Percentiles rank a stretch among this genome's conserved stretches.
Evolutionary conservation across 352 stramenopile species (phyloP).

Genomic region (Globisporangium orthogonon): DNA sequence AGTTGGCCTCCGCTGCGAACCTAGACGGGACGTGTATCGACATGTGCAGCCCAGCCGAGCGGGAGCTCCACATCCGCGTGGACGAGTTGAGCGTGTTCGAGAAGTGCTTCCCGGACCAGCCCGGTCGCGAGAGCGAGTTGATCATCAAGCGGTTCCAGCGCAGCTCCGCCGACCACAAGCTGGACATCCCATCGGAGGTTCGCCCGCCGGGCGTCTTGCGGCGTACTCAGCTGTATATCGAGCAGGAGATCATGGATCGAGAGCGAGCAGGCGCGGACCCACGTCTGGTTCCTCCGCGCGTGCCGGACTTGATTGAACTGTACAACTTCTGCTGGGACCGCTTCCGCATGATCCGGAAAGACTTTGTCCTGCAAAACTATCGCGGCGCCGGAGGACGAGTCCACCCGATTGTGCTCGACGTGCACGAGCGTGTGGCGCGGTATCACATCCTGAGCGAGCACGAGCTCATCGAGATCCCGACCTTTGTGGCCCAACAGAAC

Average conservation of each 20-base stretch:
- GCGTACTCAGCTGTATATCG: constrained; percentile 77
- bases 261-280: constrained; percentile 55
- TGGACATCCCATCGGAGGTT: constrained; percentile 78
- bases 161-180: constrained; percentile 80
- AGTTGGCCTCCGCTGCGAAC: constrained; percentile 55
- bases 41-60: constrained; percentile 80
- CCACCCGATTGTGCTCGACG: constrained; percentile 88
- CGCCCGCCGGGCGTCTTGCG: constrained; percentile 74
- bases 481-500: constrained; percentile 86
- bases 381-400: constrained; percentile 89
- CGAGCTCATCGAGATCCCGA: constrained; percentile 82
- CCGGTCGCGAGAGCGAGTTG: constrained; percentile 50
- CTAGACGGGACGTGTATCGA: constrained; percentile 73
- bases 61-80: constrained; percentile 78
- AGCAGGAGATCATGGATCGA: constrained; percentile 82
- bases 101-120: constrained; percentile 60
- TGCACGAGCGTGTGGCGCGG: constrained; percentile 93
- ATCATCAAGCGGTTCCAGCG: constrained; percentile 88
- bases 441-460: constrained; percentile 95
- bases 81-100: constrained; percentile 86
- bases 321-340: constrained; percentile 97
- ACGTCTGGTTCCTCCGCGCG: constrained; percentile 62
- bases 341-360: constrained; percentile 94
- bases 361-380: constrained; percentile 97
- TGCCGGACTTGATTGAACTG: constrained; percentile 80